Conservation (phyloP, 805 yeast genomes). For the Novakomyces olei region DNA sequence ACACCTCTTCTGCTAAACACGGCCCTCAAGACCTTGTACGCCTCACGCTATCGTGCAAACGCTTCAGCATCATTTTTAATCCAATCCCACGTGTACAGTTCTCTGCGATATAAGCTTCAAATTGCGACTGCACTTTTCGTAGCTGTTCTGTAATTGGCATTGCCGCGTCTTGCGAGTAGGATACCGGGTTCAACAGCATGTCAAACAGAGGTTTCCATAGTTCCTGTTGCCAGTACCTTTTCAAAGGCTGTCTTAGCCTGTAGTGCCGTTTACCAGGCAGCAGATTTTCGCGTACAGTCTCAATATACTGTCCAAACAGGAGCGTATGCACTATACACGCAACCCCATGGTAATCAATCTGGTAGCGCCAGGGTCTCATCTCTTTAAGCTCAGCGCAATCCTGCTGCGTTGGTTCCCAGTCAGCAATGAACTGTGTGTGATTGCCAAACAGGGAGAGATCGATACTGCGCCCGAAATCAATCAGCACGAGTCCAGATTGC, state of each 20-base stretch:
- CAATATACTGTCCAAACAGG: conserved; percentile 47
- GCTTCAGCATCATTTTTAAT: conserved; percentile 10
- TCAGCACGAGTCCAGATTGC: conserved; percentile 33
- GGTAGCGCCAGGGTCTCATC: conserved; percentile 45
- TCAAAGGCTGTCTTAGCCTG: conserved; percentile 26
- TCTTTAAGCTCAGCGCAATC: conserved; percentile 53
- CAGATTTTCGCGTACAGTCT: conserved; percentile 16
- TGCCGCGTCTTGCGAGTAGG: conserved; percentile 7
- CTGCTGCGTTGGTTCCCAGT: conserved; percentile 39
- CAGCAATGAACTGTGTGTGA: conserved; percentile 32
- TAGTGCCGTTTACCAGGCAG: conserved; percentile 10
- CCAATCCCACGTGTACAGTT: conserved; percentile 12
- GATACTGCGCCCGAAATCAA: conserved; percentile 66
- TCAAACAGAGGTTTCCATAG: conserved; percentile 52
- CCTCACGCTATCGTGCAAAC: too few species aligned
- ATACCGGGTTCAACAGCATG: conserved; percentile 36
- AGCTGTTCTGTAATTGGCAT: conserved; percentile 24
- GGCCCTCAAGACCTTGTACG: too few species aligned
- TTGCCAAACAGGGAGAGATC: conserved; percentile 38
- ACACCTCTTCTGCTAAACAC: too few species aligned
- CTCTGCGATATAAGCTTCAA: conserved; percentile 24
- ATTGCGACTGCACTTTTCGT: conserved; percentile 15
- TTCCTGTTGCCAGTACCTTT: conserved; percentile 54
- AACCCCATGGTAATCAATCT: conserved; percentile 64
- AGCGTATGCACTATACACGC: conserved; percentile 54